A percentile compares a stretch with the other conserved stretches of the same genome.
phyloP scores from a whole-genome alignment of 305 asterid genomes.

The Fraxinus sp. region DNA sequence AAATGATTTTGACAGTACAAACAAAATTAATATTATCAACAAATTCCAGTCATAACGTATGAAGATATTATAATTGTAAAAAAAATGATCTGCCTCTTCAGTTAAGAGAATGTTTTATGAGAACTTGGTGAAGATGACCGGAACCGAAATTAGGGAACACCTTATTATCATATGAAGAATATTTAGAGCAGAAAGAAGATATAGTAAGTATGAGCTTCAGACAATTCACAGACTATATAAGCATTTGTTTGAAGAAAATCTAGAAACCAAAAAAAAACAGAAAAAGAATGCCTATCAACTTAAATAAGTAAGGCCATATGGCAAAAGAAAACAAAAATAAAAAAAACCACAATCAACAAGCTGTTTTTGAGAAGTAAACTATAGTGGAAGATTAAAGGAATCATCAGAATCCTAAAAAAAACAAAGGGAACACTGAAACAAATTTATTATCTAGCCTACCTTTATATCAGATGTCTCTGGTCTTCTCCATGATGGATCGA shows the following conservation, averaged over 20 bases:
- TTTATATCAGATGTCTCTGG: constrained; percentile 83
- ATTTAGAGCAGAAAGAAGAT: not conserved
- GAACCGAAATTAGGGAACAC: not conserved
- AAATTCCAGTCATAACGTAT: not conserved
- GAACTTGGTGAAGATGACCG: not conserved
- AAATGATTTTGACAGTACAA: constrained; percentile 22
- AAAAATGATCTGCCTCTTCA: constrained; percentile 14
- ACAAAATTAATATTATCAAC: constrained; percentile 10
- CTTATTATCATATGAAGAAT: not conserved
- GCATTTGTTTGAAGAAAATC: constrained; percentile 6
- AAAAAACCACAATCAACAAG: not conserved
- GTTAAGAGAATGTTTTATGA: not conserved
- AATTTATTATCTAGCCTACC: constrained; percentile 42
- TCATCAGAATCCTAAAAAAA: not conserved
- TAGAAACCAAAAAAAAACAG: not conserved
- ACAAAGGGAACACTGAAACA: constrained; percentile 11
- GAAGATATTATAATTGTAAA: not conserved
- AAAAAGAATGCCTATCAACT: constrained; percentile 15
- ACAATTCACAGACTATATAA: constrained; percentile 9
- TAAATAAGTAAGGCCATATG: not conserved
- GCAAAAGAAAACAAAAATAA: not conserved
- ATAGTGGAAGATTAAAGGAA: not conserved
- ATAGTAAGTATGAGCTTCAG: constrained; percentile 8
- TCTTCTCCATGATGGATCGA: constrained; percentile 83
- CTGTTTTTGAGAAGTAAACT: not conserved